Evolutionary conservation across 345 rosid species (phyloP), one percentile per base, ranked within the genome.

Genomic region (Erysimum cheiranthoides): DNA sequence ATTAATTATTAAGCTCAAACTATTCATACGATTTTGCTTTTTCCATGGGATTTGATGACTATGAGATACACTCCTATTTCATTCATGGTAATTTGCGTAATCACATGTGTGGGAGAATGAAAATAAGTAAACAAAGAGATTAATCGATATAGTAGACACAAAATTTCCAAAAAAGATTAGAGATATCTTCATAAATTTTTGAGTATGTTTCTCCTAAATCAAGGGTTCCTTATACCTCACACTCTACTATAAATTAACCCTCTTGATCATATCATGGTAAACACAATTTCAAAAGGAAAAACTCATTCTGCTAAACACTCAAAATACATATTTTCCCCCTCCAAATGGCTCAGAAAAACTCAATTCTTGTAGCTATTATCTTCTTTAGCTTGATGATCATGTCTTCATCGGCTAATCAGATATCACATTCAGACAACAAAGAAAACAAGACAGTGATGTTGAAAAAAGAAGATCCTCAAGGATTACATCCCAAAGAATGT

Each of bases 401-500:
- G 10, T 54, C 28, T 42, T 53, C 71, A 34, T 73, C 57, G 30
- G 30, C 77, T 9, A 53, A 9, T 64, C 42, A 21, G 16, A 14
- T 64, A 11, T 21, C 36, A 30, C 43, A 54, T 42, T 25, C 54
- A 31, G 8, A 13, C 28, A 53, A 52, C 42, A 53, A 64, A 30
- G 18, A 32, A 64, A 42, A 9, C n/a, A 18, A 52, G 13, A 7
- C 43, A 42, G 17, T 8, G n/a, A 25, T 12, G 32, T 30, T 9
- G 21, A 40, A 63, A 52, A 46, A 21, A 9, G 42, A 35, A 25
- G 39, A 56, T 45, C 58, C 28, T 21, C 61, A 62, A 40, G 34
- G n/a, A 27, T 62, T 73, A 6, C 31, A 64, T 34, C 47, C 11
- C 8, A 65, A 2, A 54, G 47, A 54, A 65, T 65, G 77, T 53